Base-by-base conservation (phyloP, 1,284 basidiomycete genomes). In the Heimioporus punctisporus region DNA sequence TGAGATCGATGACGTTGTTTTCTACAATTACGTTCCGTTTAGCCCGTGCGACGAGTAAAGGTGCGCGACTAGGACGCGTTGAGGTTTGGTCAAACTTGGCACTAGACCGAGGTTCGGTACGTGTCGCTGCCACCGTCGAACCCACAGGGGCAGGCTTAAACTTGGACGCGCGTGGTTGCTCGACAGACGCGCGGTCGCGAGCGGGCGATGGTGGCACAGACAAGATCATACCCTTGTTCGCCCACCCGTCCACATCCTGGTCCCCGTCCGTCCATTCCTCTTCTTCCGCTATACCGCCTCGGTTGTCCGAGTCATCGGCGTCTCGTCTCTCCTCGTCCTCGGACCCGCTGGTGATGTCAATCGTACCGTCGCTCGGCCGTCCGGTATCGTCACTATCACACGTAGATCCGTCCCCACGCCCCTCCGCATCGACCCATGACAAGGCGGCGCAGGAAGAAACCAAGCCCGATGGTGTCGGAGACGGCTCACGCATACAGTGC, bases 1-100 rank as follows among this genome's bases (percentile, higher is more conserved):
- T 75, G 25, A 77, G 65, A 64, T 78, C 76, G 47, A 78, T 76
- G 14, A 77, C 56, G 45, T 73, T 66, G 2, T 59, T 57, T 12
- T 59, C 48, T 48, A 15, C 50, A 11, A 6, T 25, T 31, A 49
- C 51, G 47, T 26, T 51, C 48, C 31, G 46, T 46, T 42, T 69
- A 21, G 58, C 57, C 14, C 68, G 69, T 28, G 68, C 66, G 23
- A 51, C 48, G 21, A 72, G 66, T 17, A 72, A 50, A 26, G 71
- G 68, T 25, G 57, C 55, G 1, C 21, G 46, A 34, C n/a, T n/a
- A n/a, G n/a, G n/a, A n/a, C n/a, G n/a, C n/a, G n/a, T n/a, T n/a
- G n/a, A n/a, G n/a, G n/a, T n/a, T n/a, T n/a, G n/a, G n/a, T n/a
- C n/a, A n/a, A n/a, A n/a, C n/a, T n/a, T n/a, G 31, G 10, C 23